phyloP scores from a whole-genome alignment of 768 basidiomycete species.

The Mycena venus region DNA sequence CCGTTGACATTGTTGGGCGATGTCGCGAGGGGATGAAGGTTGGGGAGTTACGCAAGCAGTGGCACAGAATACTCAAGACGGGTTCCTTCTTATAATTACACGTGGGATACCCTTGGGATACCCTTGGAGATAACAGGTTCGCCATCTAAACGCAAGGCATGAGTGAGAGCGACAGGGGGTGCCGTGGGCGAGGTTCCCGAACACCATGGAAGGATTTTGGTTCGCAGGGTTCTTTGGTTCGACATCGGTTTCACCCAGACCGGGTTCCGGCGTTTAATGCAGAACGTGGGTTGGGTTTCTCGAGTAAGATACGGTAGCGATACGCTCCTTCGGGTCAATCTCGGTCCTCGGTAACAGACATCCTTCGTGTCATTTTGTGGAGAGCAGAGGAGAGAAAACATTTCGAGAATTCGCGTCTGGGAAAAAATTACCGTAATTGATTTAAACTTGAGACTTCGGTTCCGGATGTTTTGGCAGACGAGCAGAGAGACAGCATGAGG shows the following conservation, averaged over 20 bases:
- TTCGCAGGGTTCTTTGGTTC: slow-evolving; percentile 23
- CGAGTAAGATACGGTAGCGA: slow-evolving; percentile 14
- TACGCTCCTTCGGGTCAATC: slow-evolving; percentile 22
- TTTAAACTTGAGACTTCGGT: background rate
- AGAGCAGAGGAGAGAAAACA: background rate
- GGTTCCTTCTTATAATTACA: slow-evolving; percentile 45
- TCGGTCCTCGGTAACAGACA: slow-evolving; percentile 27
- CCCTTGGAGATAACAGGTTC: slow-evolving; percentile 26
- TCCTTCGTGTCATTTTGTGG: slow-evolving; percentile 13
- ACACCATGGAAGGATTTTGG: slow-evolving; percentile 20
- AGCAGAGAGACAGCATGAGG: background rate
- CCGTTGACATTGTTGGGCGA: slow-evolving; percentile 57
- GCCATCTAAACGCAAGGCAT: slow-evolving; percentile 19
- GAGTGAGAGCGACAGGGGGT: slow-evolving; percentile 12
- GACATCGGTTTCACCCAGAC: slow-evolving; percentile 31
- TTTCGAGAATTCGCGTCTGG: background rate
- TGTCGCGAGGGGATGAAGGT: slow-evolving; percentile 20
- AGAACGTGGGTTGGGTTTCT: background rate
- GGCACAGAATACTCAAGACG: slow-evolving; percentile 19
- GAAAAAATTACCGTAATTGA: background rate
- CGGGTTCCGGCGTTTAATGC: slow-evolving; percentile 25
- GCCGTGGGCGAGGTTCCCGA: slow-evolving; percentile 16
- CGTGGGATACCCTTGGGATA: slow-evolving; percentile 23
- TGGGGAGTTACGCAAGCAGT: slow-evolving; percentile 31
- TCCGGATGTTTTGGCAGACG: background rate